Base-by-base conservation (phyloP, 23 red algal species). In the Gracilariopsis chorda region DNA sequence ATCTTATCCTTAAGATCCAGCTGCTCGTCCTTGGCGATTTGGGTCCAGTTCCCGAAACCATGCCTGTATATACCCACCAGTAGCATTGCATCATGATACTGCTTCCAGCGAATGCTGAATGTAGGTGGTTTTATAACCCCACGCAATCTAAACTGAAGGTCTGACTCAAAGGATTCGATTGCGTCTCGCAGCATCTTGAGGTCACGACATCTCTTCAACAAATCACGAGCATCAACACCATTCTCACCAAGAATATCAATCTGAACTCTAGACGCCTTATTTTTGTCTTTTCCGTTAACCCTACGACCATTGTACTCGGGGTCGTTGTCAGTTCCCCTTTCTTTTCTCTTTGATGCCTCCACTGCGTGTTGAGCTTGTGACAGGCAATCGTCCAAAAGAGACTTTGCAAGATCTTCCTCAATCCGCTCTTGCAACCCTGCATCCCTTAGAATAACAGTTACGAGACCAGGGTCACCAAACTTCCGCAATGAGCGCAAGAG, bases 31-130 rank as follows among this genome's bases (percentile, higher is more conserved):
- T 48, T 78, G 29, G 83, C 88, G 19, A 98, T 98, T 45, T 51
- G 62, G 25, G 87, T 83, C 90, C 90, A 98, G 88, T 98, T 98
- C 11, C 95, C 95, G 42, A 94, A 84, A 2, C 95, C 95, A 67
- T 98, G 90, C 56, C 88, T 82, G 34, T 84, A 91, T 57, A 94
- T 81, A 2, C 95, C 95, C 16, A 98, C 86, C 21, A 98, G 43
- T 7, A 98, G 78, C 90, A 94, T 94, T 59, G 95, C 90, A 65
- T 98, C 95, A 79, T 86, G 56, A 28, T 85, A 51, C 33, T 82
- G 46, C 48, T 86, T 92, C 95, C 95, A 98, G 37, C 78, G 76
- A 29, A 96, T 78, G 35, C 56, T 69, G 47, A 90, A 94, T 23
- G 90, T 48, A 9, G 83, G 86, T 11, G 84, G 53, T 42, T 85